Percentiles rank a stretch among this genome's conserved stretches.
Conservation (phyloP, 116 monocot species). For the Papilionanthe hybrid region DNA sequence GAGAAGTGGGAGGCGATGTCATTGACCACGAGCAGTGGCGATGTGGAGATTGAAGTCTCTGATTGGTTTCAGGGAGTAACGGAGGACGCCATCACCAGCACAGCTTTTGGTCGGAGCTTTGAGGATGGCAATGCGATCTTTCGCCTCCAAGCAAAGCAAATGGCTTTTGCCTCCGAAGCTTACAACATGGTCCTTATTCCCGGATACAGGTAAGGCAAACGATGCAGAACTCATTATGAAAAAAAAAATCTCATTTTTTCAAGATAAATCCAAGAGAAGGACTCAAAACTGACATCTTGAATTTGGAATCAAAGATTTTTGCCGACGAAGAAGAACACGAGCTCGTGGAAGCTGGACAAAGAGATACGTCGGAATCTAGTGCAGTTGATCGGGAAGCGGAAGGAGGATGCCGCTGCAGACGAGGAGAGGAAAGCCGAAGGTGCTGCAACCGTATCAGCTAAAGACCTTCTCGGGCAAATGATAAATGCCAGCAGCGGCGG, state of each 20-base stretch:
- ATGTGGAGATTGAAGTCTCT: constrained; percentile 79
- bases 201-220: constrained; percentile 56
- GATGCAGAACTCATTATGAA: too few relatives aligned
- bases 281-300: not conserved
- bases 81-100: constrained; percentile 72
- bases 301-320: constrained; percentile 45
- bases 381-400: constrained; percentile 45
- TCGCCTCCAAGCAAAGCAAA: constrained; percentile 70
- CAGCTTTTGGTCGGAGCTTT: constrained; percentile 74
- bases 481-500: constrained; percentile 40
- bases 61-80: constrained; percentile 89
- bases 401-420: constrained; percentile 2
- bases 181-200: constrained; percentile 76
- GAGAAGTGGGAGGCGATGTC: constrained; percentile 46
- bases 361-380: constrained; percentile 51
- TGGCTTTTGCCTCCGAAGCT: constrained; percentile 80
- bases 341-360: constrained; percentile 82
- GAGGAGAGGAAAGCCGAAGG: constrained; percentile 16
- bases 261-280: not conserved
- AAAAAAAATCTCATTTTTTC: not conserved
- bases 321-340: constrained; percentile 70
- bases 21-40: constrained; percentile 10
- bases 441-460: not conserved
- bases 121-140: constrained; percentile 77
- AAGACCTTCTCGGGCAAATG: constrained; percentile 79